A percentile compares a stretch with the other conserved stretches of the same genome.
Conservation (phyloP, 257 asterid genomes). For the Linderniella brevidens region DNA sequence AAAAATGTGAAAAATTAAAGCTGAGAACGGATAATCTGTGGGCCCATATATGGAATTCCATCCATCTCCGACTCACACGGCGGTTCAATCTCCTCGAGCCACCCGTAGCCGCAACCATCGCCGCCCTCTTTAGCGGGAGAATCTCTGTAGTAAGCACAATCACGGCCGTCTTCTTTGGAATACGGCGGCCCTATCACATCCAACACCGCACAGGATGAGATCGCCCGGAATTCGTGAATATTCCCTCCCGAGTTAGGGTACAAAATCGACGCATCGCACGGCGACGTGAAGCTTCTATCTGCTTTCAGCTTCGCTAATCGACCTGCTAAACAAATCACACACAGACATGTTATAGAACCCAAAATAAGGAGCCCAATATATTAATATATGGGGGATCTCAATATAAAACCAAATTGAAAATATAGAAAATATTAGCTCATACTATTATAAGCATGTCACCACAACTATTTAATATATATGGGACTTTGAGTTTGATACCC, state of each 20-base stretch:
- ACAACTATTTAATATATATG: no score
- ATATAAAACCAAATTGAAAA: no score
- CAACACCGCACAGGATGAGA: conserved; percentile 71
- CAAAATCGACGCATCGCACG: conserved; percentile 48
- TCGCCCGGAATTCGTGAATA: conserved; percentile 60
- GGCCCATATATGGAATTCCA: conserved; percentile 53
- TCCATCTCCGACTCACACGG: conserved; percentile 71
- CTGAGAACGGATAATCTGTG: conserved; percentile 18
- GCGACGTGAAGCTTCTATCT: conserved; percentile 33
- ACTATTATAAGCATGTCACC: no score
- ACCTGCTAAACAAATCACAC: conserved; percentile 15
- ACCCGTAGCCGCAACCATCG: conserved; percentile 18
- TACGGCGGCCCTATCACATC: conserved; percentile 85
- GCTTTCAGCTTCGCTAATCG: conserved; percentile 48
- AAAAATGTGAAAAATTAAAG: no score
- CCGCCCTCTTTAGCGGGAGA: conserved; percentile 9
- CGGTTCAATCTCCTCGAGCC: conserved; percentile 51
- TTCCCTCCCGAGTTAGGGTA: conserved; percentile 95
- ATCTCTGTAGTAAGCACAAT: conserved; percentile 49
- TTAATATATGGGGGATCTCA: no score
- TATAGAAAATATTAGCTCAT: no score
- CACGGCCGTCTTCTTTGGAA: conserved; percentile 52
- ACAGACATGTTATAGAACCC: not conserved
- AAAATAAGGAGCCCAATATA: no score
- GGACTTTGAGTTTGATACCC: no score